Evolutionary conservation across 2,329 filamentous ascomycete species (phyloP), one percentile per base, ranked within the genome.

Genomic region (Alternaria metachromatica): DNA sequence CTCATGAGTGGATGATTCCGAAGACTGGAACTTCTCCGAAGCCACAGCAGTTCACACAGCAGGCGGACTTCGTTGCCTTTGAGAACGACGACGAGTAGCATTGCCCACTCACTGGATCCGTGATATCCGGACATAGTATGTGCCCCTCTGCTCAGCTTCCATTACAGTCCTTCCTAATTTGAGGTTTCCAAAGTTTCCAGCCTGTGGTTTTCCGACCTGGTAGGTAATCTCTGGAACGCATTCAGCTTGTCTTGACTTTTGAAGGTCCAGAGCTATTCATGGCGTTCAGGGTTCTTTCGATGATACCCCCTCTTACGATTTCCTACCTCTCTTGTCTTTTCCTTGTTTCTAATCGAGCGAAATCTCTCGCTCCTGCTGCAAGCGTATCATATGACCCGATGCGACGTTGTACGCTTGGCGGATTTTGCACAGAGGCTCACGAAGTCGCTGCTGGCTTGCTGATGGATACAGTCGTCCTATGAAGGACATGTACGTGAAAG

Each of bases 61-160:
- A 79, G 60, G 68, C 68, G 50, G 76, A 79, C 45, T 79, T 69
- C 41, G 71, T 79, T 51, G 67, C 74, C 6, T 68, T 77, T 44
- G 69, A 69, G 49, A 63, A 45, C 26, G 65, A 70, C 21, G 65
- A 70, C 21, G 65, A 69, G 33, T 74, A 59, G 30, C 44, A 26
- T 12, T 28, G 21, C 43, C 21, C 28, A 37, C 18, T 8, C 12
- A 30, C n/a, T 33, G 45, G 41, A 30, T 30, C 58, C 23, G 18
- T 64, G 54, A 55, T 48, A 28, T 55, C 18, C 50, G 55, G 45
- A 62, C 13, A 62, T 26, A 58, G 72, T 71, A 70, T 55, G 71
- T 72, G 49, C 53, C 50, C 55, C 65, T 26, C 48, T 62, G 58
- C 50, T 63, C 55, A 33, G 20, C 53, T 53, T 56, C n/a, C 28